Base-by-base conservation (phyloP, 2,329 filamentous ascomycete species). In the Botryotinia calthae region DNA sequence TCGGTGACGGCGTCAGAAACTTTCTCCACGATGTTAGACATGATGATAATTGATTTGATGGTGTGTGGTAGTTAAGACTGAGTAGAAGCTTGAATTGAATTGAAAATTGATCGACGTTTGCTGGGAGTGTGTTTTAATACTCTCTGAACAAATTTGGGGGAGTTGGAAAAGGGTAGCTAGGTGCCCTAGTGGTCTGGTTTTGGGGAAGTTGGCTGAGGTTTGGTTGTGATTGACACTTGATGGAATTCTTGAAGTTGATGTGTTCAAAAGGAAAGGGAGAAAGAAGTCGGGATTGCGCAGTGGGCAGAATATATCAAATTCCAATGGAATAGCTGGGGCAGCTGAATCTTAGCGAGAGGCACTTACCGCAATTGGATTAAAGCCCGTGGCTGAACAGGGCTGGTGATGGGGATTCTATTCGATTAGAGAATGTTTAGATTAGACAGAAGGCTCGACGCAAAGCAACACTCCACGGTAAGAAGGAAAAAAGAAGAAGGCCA, bases 21-120 rank as follows among this genome's bases (percentile, higher is more conserved):
- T 84, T 92, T 91, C 85, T 93, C 91, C 86, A 88, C 88, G 84
- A 86, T 83, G 87, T 88, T 87, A 92, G 95, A 97, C 95, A 98
- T 98, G 84, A 85, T 93, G 85, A 82, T 83, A 80, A 73, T 70
- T 73, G 64, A 63, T 37, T 69, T 59, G 59, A 28, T 72, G 81
- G 76, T 56, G 76, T 76, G 82, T 82, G 74, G 76, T 82, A 78
- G 83, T 77, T 79, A 78, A 79, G 82, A 83, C 83, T 83, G 82
- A 84, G 85, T 86, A 84, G 84, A 85, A 85, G 87, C 80, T 87
- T 87, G 87, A 85, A 66, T 81, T 65, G 70, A 58, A 80, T 76
- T 79, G 77, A 79, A 79, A 80, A 80, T 81, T 81, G 79, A 62
- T 83, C 79, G 82, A 82, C 82, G 83, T 82, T 84, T 79, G 79